Percentiles rank a stretch among this genome's conserved stretches.
Evolutionary conservation across 2,329 filamentous ascomycete genomes (phyloP).

Genomic region (Rhynchosporium secalis): DNA sequence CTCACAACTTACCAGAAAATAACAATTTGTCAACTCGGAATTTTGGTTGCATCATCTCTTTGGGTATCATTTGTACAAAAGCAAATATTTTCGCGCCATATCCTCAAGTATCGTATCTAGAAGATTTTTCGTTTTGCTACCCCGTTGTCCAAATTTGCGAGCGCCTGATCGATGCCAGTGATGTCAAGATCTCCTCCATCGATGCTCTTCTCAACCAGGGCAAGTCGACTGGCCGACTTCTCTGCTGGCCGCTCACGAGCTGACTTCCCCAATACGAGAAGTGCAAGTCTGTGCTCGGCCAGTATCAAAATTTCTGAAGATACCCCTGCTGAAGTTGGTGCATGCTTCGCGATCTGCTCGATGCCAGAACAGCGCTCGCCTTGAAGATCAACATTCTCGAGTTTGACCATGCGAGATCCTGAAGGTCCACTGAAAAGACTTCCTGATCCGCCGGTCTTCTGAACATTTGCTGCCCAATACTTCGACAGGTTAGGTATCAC

Average conservation of each 20-base stretch:
- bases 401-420: conserved; percentile 32
- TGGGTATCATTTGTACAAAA: conserved; percentile 28
- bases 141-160: conserved; percentile 53
- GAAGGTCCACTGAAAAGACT: conserved; percentile 34
- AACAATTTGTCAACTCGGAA: background rate
- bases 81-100: background rate
- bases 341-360: conserved; percentile 33
- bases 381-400: conserved; percentile 38
- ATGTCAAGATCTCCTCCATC: conserved; percentile 52
- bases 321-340: conserved; percentile 18
- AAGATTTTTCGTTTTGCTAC: conserved; percentile 29
- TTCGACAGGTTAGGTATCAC: conserved; percentile 38
- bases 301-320: conserved; percentile 36
- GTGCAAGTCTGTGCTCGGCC: conserved; percentile 38
- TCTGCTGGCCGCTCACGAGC: conserved; percentile 8
- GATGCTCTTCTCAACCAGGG: conserved; percentile 29
- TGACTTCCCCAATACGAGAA: conserved; percentile 30
- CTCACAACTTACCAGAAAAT: conserved; percentile 7
- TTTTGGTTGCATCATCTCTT: background rate
- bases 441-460: conserved; percentile 28
- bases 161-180: conserved; percentile 62
- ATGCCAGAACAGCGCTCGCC: conserved; percentile 39
- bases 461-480: conserved; percentile 37
- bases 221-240: conserved; percentile 24
- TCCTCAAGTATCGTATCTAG: conserved; percentile 17